Conservation (phyloP, 192 early-diverging fungal genomes). For the Coemansia sp. region DNA sequence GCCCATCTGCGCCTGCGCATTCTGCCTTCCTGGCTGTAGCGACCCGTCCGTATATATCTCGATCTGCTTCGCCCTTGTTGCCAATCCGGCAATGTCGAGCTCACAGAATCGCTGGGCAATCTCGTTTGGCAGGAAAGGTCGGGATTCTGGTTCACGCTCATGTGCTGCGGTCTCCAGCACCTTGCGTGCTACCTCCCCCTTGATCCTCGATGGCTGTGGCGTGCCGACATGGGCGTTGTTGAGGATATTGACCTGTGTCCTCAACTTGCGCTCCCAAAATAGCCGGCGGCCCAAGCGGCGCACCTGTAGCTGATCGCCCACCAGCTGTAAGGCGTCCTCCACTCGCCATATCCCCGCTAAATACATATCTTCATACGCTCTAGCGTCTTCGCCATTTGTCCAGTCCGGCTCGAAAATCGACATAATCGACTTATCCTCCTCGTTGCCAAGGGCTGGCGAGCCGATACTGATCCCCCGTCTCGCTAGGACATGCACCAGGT, state of each 20-base stretch:
- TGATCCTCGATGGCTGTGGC: background rate
- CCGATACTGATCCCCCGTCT: background rate
- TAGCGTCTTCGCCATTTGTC: background rate
- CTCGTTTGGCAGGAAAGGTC: background rate
- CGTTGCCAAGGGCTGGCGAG: background rate
- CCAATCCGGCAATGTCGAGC: background rate
- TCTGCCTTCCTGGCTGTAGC: background rate
- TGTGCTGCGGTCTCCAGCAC: background rate
- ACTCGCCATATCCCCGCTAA: background rate
- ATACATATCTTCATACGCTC: background rate
- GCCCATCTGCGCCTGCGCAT: background rate
- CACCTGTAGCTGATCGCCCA: background rate
- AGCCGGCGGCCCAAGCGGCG: background rate
- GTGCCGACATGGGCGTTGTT: background rate
- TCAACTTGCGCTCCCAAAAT: background rate
- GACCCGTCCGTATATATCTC: slow-evolving; percentile 1
- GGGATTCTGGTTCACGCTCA: background rate
- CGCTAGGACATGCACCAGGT: background rate
- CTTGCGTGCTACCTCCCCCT: background rate
- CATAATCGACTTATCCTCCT: background rate
- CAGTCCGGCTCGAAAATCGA: background rate
- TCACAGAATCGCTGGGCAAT: background rate
- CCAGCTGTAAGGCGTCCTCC: background rate
- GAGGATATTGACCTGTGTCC: background rate
- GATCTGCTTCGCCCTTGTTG: background rate